A percentile compares a stretch with the other conserved stretches of the same genome.
phyloP scores from a whole-genome alignment of 495 filamentous ascomycete genomes.

The Aspergillus diversus region DNA sequence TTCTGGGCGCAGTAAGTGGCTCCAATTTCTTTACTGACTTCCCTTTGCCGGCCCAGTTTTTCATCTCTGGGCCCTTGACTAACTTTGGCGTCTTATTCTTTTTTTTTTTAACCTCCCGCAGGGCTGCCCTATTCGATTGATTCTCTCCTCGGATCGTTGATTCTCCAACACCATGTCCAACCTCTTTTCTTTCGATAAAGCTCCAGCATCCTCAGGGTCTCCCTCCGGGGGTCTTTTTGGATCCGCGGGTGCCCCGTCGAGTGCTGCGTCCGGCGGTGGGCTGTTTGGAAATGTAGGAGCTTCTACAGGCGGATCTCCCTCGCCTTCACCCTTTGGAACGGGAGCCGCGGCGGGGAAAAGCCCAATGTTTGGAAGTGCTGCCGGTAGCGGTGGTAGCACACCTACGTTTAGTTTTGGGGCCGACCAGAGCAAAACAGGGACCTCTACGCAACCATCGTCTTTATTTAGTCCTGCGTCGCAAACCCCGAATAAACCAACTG shows the following conservation, averaged over 20 bases:
- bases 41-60: neutral
- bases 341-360: slow-evolving; percentile 30
- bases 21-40: slow-evolving; percentile 2
- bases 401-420: slow-evolving; percentile 48
- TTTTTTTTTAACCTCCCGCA: slow-evolving; percentile 21
- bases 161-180: slow-evolving; percentile 34
- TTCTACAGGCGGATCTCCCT: slow-evolving; percentile 36
- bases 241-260: slow-evolving; percentile 34
- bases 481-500: slow-evolving; percentile 46
- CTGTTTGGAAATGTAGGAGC: slow-evolving; percentile 53
- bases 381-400: slow-evolving; percentile 28
- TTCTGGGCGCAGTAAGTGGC: slow-evolving; percentile 30
- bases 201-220: slow-evolving; percentile 36
- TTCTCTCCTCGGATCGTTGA: slow-evolving; percentile 28
- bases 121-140: slow-evolving; percentile 30
- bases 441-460: slow-evolving; percentile 30
- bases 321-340: slow-evolving; percentile 42
- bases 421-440: slow-evolving; percentile 30
- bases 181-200: slow-evolving; percentile 38
- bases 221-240: slow-evolving; percentile 46
- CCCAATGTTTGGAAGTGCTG: slow-evolving; percentile 40
- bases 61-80: neutral
- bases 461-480: slow-evolving; percentile 36
- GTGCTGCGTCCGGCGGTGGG: slow-evolving; percentile 34
- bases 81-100: slow-evolving; percentile 5